Evolutionary conservation across 306 rosid genomes (phyloP), one percentile per base, ranked within the genome.

Genomic region (Cicer arietinum): DNA sequence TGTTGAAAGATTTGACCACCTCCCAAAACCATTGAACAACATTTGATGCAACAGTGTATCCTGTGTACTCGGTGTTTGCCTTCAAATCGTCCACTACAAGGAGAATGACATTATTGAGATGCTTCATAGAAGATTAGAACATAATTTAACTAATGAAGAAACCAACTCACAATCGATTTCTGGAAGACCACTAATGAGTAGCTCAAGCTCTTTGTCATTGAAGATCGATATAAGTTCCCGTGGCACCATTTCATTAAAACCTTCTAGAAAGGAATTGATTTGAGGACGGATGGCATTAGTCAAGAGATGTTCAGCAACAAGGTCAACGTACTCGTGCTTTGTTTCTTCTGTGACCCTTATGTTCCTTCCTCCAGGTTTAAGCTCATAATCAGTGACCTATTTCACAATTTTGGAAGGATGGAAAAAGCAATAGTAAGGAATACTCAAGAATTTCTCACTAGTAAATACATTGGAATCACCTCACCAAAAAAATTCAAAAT

Each of bases 161-260:
- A 13, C 67, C 53, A 50, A 84, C 99, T 92, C 83, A 95, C 99
- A 84, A 79, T 95, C 99, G 74, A 95, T 95, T 85, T 95, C 99
- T 13, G 99, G 99, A 83, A 95, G 99, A 59, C 99, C 99, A 79
- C 99, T 95, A 71, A 95, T 95, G 73, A 95, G 98, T 80, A 95
- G 90, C 90, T 95, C 99, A 73, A 95, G 97, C 92, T 95, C 99
- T 78, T 89, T 95, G 78, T 87, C 99, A 64, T 95, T 92, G 79
- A 95, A 95, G 74, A 95, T 89, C 42, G 96, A 95, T 78, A 95
- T 83, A 53, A 95, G 97, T 42, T 95, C 94, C 41, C 85, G 37
- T 3, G 98, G 91, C 9, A 95, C 96, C 86, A 95, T 71, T 73
- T 95, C 98, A 16, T 30, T 76, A 80, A 95, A 95, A 77, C 99